Conservation (phyloP, 176 grass and related monocot genomes). For the maize (Zea mays) region Zm-B73-REFERENCE-NAM-5.0 NC_050096.1:302418001-302418500, state of each 20-base stretch:
- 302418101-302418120: background rate
- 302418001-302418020: constrained; percentile 22
- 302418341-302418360: constrained; percentile 97
- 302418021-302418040: constrained; percentile 23
- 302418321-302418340: constrained; percentile 64
- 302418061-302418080: constrained; percentile 26
- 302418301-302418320: constrained; percentile 64
- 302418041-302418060: constrained; percentile 25
- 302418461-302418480: background rate
- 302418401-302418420: constrained; percentile 96
- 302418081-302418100: constrained; percentile 1
- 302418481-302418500: background rate
- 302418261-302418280: constrained; percentile 76
- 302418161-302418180: constrained; percentile 19
- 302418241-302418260: constrained; percentile 62
- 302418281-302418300: constrained; percentile 87
- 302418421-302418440: constrained; percentile 46
- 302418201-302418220: background rate
- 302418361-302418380: constrained; percentile 97
- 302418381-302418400: constrained; percentile 98
- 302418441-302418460: background rate
- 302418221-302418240: constrained; percentile 7
- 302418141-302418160: constrained; percentile 9
- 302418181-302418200: background rate
- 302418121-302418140: background rate